phyloP scores from a whole-genome alignment of 2,329 filamentous ascomycete genomes.

The Ascochyta viciae-villosae region DNA sequence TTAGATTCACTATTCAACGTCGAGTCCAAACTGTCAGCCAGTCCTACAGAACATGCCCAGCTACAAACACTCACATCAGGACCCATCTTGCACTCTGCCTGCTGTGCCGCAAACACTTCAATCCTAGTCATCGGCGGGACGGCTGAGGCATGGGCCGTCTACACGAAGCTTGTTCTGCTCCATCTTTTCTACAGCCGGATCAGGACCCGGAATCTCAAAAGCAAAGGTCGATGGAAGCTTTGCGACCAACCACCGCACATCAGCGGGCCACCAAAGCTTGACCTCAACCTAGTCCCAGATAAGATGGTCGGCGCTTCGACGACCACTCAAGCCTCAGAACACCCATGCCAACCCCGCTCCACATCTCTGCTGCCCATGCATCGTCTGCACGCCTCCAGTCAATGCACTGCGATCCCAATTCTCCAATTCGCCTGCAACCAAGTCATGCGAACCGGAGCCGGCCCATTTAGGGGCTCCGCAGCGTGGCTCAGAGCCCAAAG shows the following conservation, averaged over 20 bases:
- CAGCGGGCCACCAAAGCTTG: conserved; percentile 31
- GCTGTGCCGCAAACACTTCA: conserved; percentile 7
- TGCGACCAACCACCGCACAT: conserved; percentile 25
- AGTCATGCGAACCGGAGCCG: conserved; percentile 47
- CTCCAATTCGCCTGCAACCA: conserved; percentile 38
- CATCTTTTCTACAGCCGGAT: background rate
- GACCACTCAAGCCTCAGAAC: conserved; percentile 27
- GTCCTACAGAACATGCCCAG: too few species aligned
- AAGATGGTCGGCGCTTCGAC: conserved; percentile 29
- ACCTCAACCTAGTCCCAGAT: conserved; percentile 11
- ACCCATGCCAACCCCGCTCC: conserved; percentile 33
- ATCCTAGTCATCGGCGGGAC: conserved; percentile 3
- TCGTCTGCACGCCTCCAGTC: conserved; percentile 34
- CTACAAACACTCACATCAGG: too few species aligned
- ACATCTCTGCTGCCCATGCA: conserved; percentile 36
- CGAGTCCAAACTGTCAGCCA: background rate
- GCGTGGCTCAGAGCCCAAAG: conserved; percentile 22
- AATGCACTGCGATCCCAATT: conserved; percentile 21
- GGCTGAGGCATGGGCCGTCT: conserved; percentile 7
- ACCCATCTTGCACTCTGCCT: background rate
- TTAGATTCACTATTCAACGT: too few species aligned
- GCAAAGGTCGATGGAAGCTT: conserved; percentile 18
- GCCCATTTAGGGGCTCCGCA: conserved; percentile 26
- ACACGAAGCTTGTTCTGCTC: conserved; percentile 6
- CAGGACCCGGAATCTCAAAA: background rate